Base-by-base conservation (phyloP, 768 basidiomycete genomes). In the Harrya chromipes region DNA sequence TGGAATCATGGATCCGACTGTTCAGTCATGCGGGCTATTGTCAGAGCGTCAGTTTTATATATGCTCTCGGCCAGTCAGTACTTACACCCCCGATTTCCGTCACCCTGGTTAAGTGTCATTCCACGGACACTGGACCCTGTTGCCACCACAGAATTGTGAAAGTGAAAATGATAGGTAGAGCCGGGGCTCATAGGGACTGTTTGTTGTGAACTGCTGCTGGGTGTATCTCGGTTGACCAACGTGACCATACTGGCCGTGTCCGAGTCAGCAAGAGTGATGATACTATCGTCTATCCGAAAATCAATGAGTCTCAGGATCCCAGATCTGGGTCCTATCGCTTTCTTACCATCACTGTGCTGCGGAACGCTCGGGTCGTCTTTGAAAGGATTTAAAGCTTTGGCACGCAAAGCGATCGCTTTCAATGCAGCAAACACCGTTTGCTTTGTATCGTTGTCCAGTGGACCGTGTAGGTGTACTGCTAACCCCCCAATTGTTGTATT, bases 71-170 rank as follows among this genome's bases (percentile, higher is more conserved):
- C 33, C 33, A 16, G 6, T 49, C 1, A 11, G 19, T 17, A 31
- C 47, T 33, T 9, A 43, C 54, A 39, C 10, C 53, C 54, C 8
- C 24, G 44, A 12, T 19, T 38, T 11, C 12, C 19, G 3, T 31
- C 24, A 9, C 40, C 39, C 7, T 4, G 33, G 4, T 23, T 49
- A 3, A 26, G 1, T 10, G 55, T 46, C 17, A 33, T 0, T 16
- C 33, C 56, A 6, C 0, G 40, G 29, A 53, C 6, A 2, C 13
- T 58, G 2, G 55, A 49, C 6, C 37, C 43, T 11, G 55, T 4
- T 6, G 49, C 8, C 21, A 57, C 24, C 13, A 57, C 27, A 1
- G 55, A 49, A n/a, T 57, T 21, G 1, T 43, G 21, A 8, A 48
- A 17, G 1, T 49, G 10, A 17, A 39, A 6, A n/a, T 38, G 16